Evolutionary conservation across 1,284 basidiomycete genomes (phyloP).

Genomic region (Mycena sp.): DNA sequence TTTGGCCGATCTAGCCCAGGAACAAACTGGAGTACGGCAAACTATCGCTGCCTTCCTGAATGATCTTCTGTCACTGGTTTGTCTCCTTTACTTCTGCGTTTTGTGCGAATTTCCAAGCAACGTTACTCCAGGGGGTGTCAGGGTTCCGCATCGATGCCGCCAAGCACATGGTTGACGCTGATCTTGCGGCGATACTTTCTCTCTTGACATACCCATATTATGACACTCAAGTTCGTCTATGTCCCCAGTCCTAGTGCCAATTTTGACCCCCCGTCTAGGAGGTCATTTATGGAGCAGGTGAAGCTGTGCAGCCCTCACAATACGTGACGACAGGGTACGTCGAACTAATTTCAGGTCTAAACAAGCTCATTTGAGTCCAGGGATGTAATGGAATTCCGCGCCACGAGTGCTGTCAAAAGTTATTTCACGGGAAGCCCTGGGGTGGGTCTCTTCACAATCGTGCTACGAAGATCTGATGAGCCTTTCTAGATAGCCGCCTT

Average conservation of each 20-base stretch:
- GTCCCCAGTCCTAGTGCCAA: too few species aligned
- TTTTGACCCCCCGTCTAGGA: not conserved
- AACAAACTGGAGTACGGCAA: constrained; percentile 25
- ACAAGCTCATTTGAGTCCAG: constrained; percentile 41
- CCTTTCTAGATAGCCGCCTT: constrained; percentile 10
- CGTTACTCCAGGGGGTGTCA: constrained; percentile 11
- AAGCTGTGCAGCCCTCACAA: constrained; percentile 63
- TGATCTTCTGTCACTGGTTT: constrained; percentile 11
- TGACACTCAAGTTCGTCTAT: constrained; percentile 19
- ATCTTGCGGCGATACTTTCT: constrained; percentile 1
- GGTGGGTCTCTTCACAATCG: constrained; percentile 59
- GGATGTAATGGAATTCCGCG: constrained; percentile 78
- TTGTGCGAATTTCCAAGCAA: not conserved
- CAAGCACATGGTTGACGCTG: constrained; percentile 13
- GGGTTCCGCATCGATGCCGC: constrained; percentile 25
- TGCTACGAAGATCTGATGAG: constrained; percentile 48
- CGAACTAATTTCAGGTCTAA: not conserved
- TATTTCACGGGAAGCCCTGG: constrained; percentile 55
- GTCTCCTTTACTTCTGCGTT: not conserved
- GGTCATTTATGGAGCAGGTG: constrained; percentile 47
- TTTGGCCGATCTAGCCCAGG: constrained; percentile 31
- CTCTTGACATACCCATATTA: constrained; percentile 13
- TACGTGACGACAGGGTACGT: constrained; percentile 58
- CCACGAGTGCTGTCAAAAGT: constrained; percentile 57
- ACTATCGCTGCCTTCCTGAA: constrained; percentile 26